phyloP scores from a whole-genome alignment of 306 rosid species.

The Vigna trinervia region DNA sequence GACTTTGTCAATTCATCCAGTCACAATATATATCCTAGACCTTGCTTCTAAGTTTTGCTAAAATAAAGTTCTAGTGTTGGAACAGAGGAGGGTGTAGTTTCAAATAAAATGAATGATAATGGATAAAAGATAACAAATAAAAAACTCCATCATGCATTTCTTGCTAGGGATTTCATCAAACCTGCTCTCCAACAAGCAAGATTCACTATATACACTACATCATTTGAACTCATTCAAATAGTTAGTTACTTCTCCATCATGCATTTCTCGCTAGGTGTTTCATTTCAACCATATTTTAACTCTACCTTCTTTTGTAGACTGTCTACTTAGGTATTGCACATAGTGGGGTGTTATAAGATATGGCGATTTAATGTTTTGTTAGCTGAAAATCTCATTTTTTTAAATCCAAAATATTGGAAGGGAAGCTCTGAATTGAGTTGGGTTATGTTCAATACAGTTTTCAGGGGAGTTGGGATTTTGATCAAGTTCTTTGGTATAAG shows the following conservation, averaged over 20 bases:
- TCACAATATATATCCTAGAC: too few relatives aligned
- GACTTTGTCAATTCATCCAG: too few relatives aligned
- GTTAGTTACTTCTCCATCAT: not conserved
- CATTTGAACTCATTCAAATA: not conserved
- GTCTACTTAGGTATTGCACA: not conserved
- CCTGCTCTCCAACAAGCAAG: not conserved
- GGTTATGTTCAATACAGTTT: not conserved
- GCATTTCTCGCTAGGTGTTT: not conserved
- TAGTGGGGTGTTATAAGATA: not conserved
- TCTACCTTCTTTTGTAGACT: not conserved
- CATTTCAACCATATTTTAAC: not conserved
- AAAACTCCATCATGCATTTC: too few relatives aligned
- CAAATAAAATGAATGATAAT: too few relatives aligned
- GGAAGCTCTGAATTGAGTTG: not conserved
- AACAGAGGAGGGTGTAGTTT: too few relatives aligned
- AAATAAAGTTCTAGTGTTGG: too few relatives aligned
- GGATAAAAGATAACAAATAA: too few relatives aligned
- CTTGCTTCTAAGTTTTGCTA: too few relatives aligned
- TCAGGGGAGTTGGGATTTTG: not conserved
- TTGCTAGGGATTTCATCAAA: not conserved
- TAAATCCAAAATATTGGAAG: not conserved
- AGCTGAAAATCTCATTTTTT: not conserved
- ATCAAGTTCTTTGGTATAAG: not conserved
- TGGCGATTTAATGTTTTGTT: constrained; percentile 1
- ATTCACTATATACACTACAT: not conserved